Evolutionary conservation across 805 yeast genomes (phyloP), one percentile per base, ranked within the genome.

Genomic region (baker's yeast (Saccharomyces cerevisiae)): DNA sequence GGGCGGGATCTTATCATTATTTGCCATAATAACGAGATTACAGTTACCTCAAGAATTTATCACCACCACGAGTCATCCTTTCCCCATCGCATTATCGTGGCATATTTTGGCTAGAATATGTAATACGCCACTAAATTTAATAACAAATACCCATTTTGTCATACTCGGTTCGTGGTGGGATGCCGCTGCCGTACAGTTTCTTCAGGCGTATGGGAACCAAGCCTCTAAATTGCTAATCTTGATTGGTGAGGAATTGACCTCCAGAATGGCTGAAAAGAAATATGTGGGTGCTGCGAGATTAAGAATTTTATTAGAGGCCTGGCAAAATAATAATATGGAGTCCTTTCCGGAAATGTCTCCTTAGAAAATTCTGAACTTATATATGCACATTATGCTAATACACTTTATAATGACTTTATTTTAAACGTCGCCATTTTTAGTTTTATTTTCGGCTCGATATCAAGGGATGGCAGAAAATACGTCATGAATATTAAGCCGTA

Each of bases 161-260:
- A 79, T 85, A 1, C 77, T 83, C 3, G 84, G 89, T 1, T 80
- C 86, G 32, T 91, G 97, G 97, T 89, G 97, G 96, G 98, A 94
- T 59, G 82, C 90, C 4, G 76, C 85, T 50, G 91, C 87, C 0
- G 57, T 61, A 8, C 75, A 81, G 46, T 80, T 92, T 53, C 52
- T 76, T 6, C 63, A 65, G 9, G 77, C 76, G 1, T 92, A 83
- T 67, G 90, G 91, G 0, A 69, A 58, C 4, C 98, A 92, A 71
- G 94, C 81, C 2, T 53, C 48, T 4, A 94, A 94, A 66, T 53
- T 89, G 29, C 61, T 90, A 55, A 60, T 58, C 6, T 58, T 79
- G 10, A 65, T 81, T 5, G 76, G 79, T 54, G 66, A 64, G 2
- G 74, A 69, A 0, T 84, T 90, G 83, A 78, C 89, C 0, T 55